These are phyloP conservation scores for Metschnikowia noctiluminum DNA, from an alignment of 805 yeast species.

Conservation along the genomic window DNA sequence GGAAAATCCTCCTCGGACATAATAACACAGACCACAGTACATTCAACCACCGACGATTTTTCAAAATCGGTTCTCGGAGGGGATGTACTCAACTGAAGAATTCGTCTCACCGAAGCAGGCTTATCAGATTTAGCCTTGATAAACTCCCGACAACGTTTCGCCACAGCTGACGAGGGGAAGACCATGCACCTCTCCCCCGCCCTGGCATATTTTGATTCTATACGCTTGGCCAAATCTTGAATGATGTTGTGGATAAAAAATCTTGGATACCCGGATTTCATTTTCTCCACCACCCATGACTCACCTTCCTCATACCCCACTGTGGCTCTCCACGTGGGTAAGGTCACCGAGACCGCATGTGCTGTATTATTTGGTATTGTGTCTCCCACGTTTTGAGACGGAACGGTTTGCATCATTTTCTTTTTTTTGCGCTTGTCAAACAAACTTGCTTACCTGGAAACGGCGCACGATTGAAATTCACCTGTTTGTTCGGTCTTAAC, in stretches of 20 bases:
- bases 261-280: slow-evolving; percentile 89
- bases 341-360: slow-evolving; percentile 91
- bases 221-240: slow-evolving; percentile 48
- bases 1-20: slow-evolving; percentile 57
- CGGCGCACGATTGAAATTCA: neutral
- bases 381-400: slow-evolving; percentile 60
- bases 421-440: no score
- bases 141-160: slow-evolving; percentile 82
- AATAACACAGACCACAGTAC: slow-evolving; percentile 75
- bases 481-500: neutral
- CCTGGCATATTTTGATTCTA: slow-evolving; percentile 72
- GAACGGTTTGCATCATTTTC: slow-evolving; percentile 17
- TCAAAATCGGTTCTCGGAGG: slow-evolving; percentile 62
- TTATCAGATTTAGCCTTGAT: slow-evolving; percentile 42
- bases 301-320: slow-evolving; percentile 92
- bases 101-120: slow-evolving; percentile 42
- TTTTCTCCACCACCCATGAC: slow-evolving; percentile 68
- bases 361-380: slow-evolving; percentile 86
- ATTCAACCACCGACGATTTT: slow-evolving; percentile 55
- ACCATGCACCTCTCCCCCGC: slow-evolving; percentile 72
- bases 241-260: slow-evolving; percentile 67
- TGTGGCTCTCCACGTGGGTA: slow-evolving; percentile 93
- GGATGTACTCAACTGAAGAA: slow-evolving; percentile 70
- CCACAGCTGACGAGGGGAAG: slow-evolving; percentile 74
- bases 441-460: no score